Conservation (phyloP, 192 early-diverging fungal species). For the Linderina pennispora region DNA sequence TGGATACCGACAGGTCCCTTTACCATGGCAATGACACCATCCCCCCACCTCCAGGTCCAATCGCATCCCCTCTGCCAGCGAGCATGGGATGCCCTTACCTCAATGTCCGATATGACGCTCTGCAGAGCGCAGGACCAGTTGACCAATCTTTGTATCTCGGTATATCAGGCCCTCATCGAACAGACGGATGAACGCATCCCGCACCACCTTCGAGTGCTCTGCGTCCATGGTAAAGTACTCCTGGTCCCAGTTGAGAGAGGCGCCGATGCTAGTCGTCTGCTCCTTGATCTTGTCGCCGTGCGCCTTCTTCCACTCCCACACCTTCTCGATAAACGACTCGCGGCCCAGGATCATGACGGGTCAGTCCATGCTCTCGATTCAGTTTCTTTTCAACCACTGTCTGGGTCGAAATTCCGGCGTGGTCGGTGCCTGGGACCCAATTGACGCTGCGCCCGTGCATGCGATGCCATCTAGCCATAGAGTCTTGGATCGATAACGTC, state of each 20-base stretch:
- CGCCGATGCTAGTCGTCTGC: slow-evolving; percentile 77
- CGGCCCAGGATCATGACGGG: slow-evolving; percentile 86
- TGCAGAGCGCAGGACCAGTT: slow-evolving; percentile 95
- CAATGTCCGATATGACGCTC: slow-evolving; percentile 95
- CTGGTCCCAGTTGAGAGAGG: slow-evolving; percentile 83
- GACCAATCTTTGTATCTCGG: slow-evolving; percentile 83
- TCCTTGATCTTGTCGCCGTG: slow-evolving; percentile 75
- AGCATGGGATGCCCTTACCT: too few relatives aligned
- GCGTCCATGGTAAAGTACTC: slow-evolving; percentile 90
- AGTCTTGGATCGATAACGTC: slow-evolving; percentile 83
- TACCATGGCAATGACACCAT: too few relatives aligned
- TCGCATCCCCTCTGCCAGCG: too few relatives aligned
- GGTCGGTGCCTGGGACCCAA: slow-evolving; percentile 95
- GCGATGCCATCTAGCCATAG: slow-evolving; percentile 69
- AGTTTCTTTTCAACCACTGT: slow-evolving; percentile 92
- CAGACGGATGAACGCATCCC: slow-evolving; percentile 82
- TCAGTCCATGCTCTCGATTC: slow-evolving; percentile 35
- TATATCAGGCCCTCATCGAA: slow-evolving; percentile 88
- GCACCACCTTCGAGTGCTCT: slow-evolving; percentile 63
- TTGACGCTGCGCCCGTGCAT: slow-evolving; percentile 88
- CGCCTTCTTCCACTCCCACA: slow-evolving; percentile 82
- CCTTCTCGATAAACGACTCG: slow-evolving; percentile 72
- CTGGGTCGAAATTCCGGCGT: slow-evolving; percentile 96
- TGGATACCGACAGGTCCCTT: not conserved
- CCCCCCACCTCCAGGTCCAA: too few relatives aligned